phyloP scores from a whole-genome alignment of 805 yeast species.

The Isabelozyma rhagii region DNA sequence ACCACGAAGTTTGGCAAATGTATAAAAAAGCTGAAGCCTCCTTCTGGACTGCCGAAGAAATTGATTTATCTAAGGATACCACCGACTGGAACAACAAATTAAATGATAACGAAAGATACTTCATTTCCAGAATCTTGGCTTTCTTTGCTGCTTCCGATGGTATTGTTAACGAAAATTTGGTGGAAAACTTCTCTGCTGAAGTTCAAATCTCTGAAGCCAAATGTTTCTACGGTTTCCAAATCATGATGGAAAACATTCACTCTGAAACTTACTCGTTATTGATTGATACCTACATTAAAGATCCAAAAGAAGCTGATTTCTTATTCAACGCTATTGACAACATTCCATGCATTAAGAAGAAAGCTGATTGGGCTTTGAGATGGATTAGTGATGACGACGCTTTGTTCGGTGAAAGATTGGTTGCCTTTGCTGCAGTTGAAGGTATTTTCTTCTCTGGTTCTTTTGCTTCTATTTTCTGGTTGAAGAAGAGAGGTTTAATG shows the following conservation, averaged over 20 bases:
- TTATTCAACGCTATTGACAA: constrained; percentile 94
- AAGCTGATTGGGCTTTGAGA: constrained; percentile 98
- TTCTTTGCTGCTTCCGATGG: constrained; percentile 99
- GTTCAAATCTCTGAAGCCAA: constrained; percentile 97
- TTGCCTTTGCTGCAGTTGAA: constrained; percentile 98
- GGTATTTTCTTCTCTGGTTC: constrained; percentile 99
- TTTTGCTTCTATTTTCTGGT: constrained; percentile 97
- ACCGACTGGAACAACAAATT: constrained; percentile 90
- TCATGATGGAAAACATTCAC: constrained; percentile 99
- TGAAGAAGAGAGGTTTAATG: constrained; percentile 98
- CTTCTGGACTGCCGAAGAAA: constrained; percentile 99
- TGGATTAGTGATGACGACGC: constrained; percentile 92
- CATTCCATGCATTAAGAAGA: constrained; percentile 93
- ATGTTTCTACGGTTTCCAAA: constrained; percentile 98
- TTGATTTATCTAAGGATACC: constrained; percentile 87
- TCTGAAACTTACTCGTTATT: constrained; percentile 94
- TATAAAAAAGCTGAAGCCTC: constrained; percentile 99
- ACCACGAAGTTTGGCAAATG: constrained; percentile 98
- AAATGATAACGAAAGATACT: constrained; percentile 89
- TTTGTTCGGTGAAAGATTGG: constrained; percentile 90
- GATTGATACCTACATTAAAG: constrained; percentile 94
- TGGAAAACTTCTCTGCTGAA: constrained; percentile 95
- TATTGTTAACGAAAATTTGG: constrained; percentile 95
- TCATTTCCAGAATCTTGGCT: constrained; percentile 89
- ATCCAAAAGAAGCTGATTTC: constrained; percentile 87